phyloP scores from a whole-genome alignment of 2,329 filamentous ascomycete genomes.

The Cordyceps militaris region DNA sequence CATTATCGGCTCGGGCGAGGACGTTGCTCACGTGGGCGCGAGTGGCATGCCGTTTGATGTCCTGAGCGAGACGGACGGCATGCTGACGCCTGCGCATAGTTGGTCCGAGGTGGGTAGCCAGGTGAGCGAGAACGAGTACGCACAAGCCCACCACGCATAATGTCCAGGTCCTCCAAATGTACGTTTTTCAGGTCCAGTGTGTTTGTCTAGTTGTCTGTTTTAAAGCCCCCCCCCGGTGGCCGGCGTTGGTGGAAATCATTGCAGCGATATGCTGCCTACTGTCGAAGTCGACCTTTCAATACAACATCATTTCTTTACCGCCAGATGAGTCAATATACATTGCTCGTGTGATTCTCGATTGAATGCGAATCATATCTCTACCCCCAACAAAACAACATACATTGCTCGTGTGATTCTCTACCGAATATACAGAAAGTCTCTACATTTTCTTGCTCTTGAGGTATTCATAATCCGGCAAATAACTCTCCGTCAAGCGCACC shows the following conservation, averaged over 20 bases:
- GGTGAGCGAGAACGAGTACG: conserved; percentile 46
- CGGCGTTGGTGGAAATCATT: conserved; percentile 2
- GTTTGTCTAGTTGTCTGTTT: background rate
- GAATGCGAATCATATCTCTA: background rate
- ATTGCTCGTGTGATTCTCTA: background rate
- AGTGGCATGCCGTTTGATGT: conserved; percentile 43
- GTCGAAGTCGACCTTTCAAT: background rate
- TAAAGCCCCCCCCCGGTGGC: background rate
- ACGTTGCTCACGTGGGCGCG: conserved; percentile 31
- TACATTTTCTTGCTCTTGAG: conserved; percentile 6
- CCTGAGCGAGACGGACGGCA: conserved; percentile 52
- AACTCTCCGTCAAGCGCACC: background rate
- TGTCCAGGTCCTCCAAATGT: background rate
- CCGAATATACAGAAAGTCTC: background rate
- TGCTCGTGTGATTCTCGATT: background rate
- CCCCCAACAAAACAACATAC: background rate
- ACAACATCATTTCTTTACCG: background rate
- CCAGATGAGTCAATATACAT: background rate
- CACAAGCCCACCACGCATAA: conserved; percentile 4
- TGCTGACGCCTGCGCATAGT: conserved; percentile 52
- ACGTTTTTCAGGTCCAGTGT: background rate
- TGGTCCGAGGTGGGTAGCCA: conserved; percentile 61
- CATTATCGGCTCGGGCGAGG: conserved; percentile 39
- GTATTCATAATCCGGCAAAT: conserved; percentile 8
- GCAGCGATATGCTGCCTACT: background rate